Evolutionary conservation across 1,284 basidiomycete species (phyloP).

Genomic region (Fomitopsis schrenkii): DNA sequence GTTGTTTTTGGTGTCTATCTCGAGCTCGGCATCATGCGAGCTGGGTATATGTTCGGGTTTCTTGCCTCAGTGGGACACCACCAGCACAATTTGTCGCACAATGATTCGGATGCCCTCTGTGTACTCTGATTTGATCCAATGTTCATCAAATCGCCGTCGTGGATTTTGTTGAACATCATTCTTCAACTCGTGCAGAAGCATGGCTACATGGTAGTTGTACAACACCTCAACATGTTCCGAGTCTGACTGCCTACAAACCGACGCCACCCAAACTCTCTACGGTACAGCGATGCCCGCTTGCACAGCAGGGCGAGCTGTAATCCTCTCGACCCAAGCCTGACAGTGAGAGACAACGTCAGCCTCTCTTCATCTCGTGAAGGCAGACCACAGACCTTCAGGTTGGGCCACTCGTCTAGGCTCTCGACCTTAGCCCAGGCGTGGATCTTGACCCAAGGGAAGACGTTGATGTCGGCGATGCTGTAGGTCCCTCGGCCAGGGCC

Average conservation of each 20-base stretch:
- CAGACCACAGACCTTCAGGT: conserved; percentile 23
- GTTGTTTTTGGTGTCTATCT: no score
- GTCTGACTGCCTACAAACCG: neutral
- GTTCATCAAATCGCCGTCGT: no score
- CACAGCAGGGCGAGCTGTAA: conserved; percentile 18
- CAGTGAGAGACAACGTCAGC: neutral
- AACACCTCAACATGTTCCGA: neutral
- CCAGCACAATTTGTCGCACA: no score
- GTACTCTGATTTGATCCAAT: no score
- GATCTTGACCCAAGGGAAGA: conserved; percentile 49
- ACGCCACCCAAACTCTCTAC: neutral
- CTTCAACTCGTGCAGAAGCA: neutral
- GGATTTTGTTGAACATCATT: no score
- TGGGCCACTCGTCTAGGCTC: conserved; percentile 35
- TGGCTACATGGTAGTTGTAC: neutral
- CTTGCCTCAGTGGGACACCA: no score
- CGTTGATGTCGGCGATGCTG: conserved; percentile 65
- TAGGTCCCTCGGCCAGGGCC: conserved; percentile 64
- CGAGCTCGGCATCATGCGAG: no score
- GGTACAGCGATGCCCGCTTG: conserved; percentile 24
- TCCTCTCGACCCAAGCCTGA: conserved; percentile 24
- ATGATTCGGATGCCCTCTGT: no score
- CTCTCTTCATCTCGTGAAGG: no score
- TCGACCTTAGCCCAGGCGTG: conserved; percentile 44
- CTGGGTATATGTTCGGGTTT: no score